Evolutionary conservation across 164 flowering plant genomes (phyloP), one percentile per base, ranked within the genome.

Genomic region (Sedum album): DNA sequence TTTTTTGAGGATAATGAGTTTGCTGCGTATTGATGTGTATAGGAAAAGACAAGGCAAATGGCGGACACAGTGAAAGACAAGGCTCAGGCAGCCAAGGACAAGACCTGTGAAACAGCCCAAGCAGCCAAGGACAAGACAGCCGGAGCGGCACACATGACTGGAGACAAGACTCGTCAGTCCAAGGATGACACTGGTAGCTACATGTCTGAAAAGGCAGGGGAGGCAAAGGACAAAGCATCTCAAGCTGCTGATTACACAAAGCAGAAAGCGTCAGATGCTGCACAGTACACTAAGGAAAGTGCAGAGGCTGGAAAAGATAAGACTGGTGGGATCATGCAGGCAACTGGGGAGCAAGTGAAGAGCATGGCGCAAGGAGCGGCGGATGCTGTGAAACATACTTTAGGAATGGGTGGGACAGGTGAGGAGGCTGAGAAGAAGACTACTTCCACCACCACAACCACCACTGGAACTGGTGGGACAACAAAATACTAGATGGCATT

Each of bases 361-460:
- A 35, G 38, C 38, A 35, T 35, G 38, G 38, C 38, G 7, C 38
- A 35, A 35, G 38, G 38, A 3, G 38, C 38, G 3, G 38, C 38
- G 38, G 38, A 86, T 17, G 82, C 87, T 25, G 87, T 87, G 67
- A 86, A 87, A 81, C 71, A 79, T 11, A 80, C 88, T 0, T 73
- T 85, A 33, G 90, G 90, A 0, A 71, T 83, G 82, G 82, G 68
- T 26, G 75, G 62, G 6, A 35, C 38, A 3, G 38, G 38, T 35
- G 38, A 25, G 69, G 48, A 36, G 67, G 23, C 39, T 0, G 30
- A 31, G 66, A 62, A 31, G 66, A 62, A 62, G 39, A 31, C 38
- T 35, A 35, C 38, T 35, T 35, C 38, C 7, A 35, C 38, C 38
- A 35, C 38, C 38, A 35, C 38, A 3, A 35, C 38, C 38, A 35